These are phyloP conservation scores for Giardia muris DNA, from an alignment of 208 protist species.

Conservation along the genomic window DNA sequence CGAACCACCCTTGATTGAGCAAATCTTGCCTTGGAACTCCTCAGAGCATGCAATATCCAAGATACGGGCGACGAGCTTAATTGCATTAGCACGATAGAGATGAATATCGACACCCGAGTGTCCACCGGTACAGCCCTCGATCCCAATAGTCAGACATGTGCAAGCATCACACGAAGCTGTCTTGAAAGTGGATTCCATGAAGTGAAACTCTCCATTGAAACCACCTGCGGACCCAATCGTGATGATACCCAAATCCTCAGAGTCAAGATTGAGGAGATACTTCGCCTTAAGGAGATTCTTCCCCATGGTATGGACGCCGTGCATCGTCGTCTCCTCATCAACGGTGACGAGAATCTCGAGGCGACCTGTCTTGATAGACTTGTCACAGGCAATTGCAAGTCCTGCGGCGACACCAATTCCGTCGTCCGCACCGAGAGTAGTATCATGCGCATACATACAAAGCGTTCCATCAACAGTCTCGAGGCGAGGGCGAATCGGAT, in stretches of 20 bases:
- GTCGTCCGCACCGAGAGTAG: slow-evolving; percentile 38
- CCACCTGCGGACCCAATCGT: slow-evolving; percentile 36
- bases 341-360: slow-evolving; percentile 32
- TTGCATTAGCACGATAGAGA: slow-evolving; percentile 26
- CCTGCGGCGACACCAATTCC: slow-evolving; percentile 34
- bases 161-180: neutral
- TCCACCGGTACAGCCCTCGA: slow-evolving; percentile 24
- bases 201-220: slow-evolving; percentile 9
- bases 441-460: slow-evolving; percentile 11
- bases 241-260: slow-evolving; percentile 34
- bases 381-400: slow-evolving; percentile 38
- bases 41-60: neutral
- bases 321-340: slow-evolving; percentile 37
- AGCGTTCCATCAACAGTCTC: neutral
- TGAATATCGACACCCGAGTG: slow-evolving; percentile 43
- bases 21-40: slow-evolving; percentile 10
- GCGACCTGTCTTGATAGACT: slow-evolving; percentile 33
- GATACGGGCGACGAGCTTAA: slow-evolving; percentile 32
- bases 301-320: slow-evolving; percentile 19
- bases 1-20: slow-evolving; percentile 29
- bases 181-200: neutral
- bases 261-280: slow-evolving; percentile 38
- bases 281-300: slow-evolving; percentile 24
- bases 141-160: neutral
- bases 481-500: slow-evolving; percentile 30